Conservation (phyloP, 257 asterid genomes). For the Gentiana straminea region DNA sequence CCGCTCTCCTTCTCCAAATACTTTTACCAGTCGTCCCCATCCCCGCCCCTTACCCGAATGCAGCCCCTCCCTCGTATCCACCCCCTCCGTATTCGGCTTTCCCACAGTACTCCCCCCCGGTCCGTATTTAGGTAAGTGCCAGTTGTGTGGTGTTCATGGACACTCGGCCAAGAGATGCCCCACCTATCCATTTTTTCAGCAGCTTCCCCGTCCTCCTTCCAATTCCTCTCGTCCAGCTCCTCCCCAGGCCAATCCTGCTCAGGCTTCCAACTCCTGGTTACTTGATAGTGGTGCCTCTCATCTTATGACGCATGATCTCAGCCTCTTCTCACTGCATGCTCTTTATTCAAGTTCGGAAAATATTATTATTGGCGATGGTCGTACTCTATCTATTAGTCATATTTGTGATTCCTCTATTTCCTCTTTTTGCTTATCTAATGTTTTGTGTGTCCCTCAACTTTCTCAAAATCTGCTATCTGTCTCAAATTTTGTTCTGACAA, state of each 20-base stretch:
- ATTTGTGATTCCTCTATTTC: not conserved
- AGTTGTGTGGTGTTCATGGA: too few species aligned
- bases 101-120: too few species aligned
- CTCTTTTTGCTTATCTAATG: not conserved
- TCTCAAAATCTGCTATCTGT: too few species aligned
- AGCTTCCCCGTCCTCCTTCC: not conserved
- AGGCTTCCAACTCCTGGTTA: not conserved
- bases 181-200: too few species aligned
- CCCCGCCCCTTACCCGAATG: too few species aligned
- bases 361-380: constrained; percentile 5
- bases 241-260: not conserved
- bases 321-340: not conserved
- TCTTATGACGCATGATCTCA: not conserved
- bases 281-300: constrained; percentile 5
- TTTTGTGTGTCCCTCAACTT: too few species aligned
- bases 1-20: too few species aligned
- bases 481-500: too few species aligned
- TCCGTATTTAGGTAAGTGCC: too few species aligned
- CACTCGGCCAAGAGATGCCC: not conserved
- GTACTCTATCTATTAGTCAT: not conserved
- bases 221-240: not conserved
- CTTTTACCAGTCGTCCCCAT: too few species aligned
- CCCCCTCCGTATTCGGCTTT: too few species aligned
- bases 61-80: too few species aligned
- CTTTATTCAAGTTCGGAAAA: not conserved